Base-by-base conservation (phyloP, 2,329 filamentous ascomycete species). In the Davidsoniella australis region DNA sequence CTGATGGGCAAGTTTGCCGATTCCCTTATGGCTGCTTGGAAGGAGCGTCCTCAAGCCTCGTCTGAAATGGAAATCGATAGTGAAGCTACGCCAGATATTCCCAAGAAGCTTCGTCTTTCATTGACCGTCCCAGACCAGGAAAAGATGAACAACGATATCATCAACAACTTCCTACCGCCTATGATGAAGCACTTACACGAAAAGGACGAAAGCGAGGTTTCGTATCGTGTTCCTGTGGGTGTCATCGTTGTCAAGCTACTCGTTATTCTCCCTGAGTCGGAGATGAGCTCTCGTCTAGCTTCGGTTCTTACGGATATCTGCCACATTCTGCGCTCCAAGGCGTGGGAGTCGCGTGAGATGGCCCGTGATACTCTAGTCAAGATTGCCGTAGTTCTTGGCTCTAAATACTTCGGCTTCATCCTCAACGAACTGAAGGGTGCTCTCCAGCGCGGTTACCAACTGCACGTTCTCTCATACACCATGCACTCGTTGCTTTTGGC, bases 391-490 rank as follows among this genome's bases (percentile, higher is more conserved):
- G 71, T 94, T 33, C 72, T 95, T 38, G 91, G 91, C 0, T 76
- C 89, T 0, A 71, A 76, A 1, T 93, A 85, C 61, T 82, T 98
- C 57, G 83, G 84, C 2, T 96, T 96, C 62, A 80, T 98, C n/a
- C 68, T 98, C 51, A 93, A 88, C 60, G 88, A 96, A 61, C 69
- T 98, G 20, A 75, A 86, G 45, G 81, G 82, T 51, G 85, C 89
- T 5, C 71, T 98, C 10, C 80, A 80, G 43, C 76, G 80, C 58
- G 91, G 91, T 4, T 94, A 93, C 59, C 91, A 98, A 59, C 73
- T 96, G 38, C 91, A 98, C 62, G 87, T 98, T 8, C 70, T 98
- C 20, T 95, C 89, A 0, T 98, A 85, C 62, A 96, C 91, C 0
- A 76, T 98, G 61, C 91, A 98, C 64, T 85, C 87, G 0, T 85